Conservation (phyloP, 1,139 yeast genomes). For the Zygotorulaspora mrakii region DNA sequence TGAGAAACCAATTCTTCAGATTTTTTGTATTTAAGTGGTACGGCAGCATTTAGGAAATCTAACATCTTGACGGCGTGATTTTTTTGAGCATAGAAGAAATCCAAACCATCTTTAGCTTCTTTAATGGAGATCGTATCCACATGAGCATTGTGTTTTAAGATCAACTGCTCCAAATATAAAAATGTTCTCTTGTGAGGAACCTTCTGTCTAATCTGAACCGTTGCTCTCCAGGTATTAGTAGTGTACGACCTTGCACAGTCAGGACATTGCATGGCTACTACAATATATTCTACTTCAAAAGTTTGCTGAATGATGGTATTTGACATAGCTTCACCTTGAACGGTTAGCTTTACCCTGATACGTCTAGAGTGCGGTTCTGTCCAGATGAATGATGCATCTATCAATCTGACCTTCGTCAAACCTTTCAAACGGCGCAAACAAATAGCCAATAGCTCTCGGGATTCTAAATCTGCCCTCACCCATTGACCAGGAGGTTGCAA, state of each 20-base stretch:
- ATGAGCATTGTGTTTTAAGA: conserved; percentile 90
- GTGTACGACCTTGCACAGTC: conserved; percentile 98
- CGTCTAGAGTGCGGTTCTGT: conserved; percentile 99
- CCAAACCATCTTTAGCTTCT: conserved; percentile 92
- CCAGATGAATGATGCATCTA: conserved; percentile 96
- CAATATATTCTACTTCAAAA: conserved; percentile 92
- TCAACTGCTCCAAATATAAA: conserved; percentile 88
- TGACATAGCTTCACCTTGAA: conserved; percentile 93
- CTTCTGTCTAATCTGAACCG: conserved; percentile 95
- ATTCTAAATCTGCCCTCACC: conserved; percentile 87
- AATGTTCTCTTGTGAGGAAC: conserved; percentile 96
- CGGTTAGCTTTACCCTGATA: conserved; percentile 82
- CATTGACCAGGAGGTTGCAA: conserved; percentile 93
- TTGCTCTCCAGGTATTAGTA: conserved; percentile 95
- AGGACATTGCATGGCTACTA: conserved; percentile 95
- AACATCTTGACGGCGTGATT: conserved; percentile 93
- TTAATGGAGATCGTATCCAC: conserved; percentile 89
- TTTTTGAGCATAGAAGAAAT: conserved; percentile 83
- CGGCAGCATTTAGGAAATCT: conserved; percentile 81
- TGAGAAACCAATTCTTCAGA: conserved; percentile 89
- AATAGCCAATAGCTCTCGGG: conserved; percentile 85
- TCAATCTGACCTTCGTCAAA: conserved; percentile 76
- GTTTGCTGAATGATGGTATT: conserved; percentile 92
- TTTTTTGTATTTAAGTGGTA: conserved; percentile 79
- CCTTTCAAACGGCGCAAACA: conserved; percentile 89